phyloP scores from a whole-genome alignment of 2,329 filamentous ascomycete genomes.

The Lojkania enalia region DNA sequence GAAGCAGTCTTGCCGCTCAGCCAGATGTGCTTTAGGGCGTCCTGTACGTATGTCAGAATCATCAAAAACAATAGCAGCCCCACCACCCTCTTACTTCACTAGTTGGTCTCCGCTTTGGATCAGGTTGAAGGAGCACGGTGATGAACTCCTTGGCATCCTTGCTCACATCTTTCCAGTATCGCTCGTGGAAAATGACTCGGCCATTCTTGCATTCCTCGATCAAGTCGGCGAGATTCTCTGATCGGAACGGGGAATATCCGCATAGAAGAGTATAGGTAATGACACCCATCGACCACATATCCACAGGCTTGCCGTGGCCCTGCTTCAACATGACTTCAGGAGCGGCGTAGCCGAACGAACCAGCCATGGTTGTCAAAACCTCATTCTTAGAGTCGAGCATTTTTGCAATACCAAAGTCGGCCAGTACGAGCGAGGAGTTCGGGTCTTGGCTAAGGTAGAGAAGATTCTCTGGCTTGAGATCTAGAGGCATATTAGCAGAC shows the following conservation, averaged over 20 bases:
- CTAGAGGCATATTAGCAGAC: too few species aligned
- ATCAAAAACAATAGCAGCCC: not conserved
- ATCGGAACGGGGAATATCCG: constrained; percentile 96
- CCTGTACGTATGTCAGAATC: constrained; percentile 48
- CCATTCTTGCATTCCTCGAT: constrained; percentile 90
- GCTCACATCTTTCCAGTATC: constrained; percentile 98
- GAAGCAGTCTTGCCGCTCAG: constrained; percentile 88
- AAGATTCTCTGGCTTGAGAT: constrained; percentile 97
- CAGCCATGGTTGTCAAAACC: constrained; percentile 96
- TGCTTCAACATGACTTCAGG: constrained; percentile 98
- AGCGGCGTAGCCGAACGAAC: constrained; percentile 95
- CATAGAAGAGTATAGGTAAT: constrained; percentile 98
- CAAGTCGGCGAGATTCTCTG: constrained; percentile 87
- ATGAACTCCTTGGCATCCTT: constrained; percentile 96
- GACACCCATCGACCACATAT: constrained; percentile 99
- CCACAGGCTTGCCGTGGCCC: constrained; percentile 95
- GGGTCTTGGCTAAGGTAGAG: constrained; percentile 81
- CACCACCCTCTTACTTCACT: constrained; percentile 64
- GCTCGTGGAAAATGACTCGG: constrained; percentile 90
- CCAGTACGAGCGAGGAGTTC: constrained; percentile 85
- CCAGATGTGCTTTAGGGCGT: constrained; percentile 83
- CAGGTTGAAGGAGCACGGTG: constrained; percentile 73
- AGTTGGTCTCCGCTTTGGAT: constrained; percentile 74
- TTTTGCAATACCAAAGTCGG: constrained; percentile 98
- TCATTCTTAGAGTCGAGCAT: constrained; percentile 90